Conservation (phyloP, 768 basidiomycete species). For the Lenzites betulinus region DNA sequence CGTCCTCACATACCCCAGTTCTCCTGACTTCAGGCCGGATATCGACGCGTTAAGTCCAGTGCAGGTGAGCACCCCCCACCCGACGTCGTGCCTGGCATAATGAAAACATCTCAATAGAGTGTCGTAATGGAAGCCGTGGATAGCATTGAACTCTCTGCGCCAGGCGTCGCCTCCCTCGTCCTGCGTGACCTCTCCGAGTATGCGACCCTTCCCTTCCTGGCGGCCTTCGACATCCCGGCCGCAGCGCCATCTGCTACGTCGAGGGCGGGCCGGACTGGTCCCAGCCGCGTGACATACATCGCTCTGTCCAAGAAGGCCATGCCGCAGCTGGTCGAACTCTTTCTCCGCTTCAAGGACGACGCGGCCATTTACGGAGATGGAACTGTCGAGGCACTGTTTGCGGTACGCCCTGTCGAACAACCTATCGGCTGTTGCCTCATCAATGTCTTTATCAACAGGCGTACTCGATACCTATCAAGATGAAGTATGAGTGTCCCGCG, state of each 20-base stretch:
- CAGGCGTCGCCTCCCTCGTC: slow-evolving; percentile 69
- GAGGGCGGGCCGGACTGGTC: slow-evolving; percentile 38
- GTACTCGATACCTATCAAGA: slow-evolving; percentile 86
- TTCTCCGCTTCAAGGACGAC: slow-evolving; percentile 62
- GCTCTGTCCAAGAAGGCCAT: slow-evolving; percentile 87
- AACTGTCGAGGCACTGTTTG: slow-evolving; percentile 80
- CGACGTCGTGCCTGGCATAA: slow-evolving; percentile 10
- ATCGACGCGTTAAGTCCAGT: slow-evolving; percentile 79
- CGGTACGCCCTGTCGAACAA: slow-evolving; percentile 46
- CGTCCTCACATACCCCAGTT: slow-evolving; percentile 76
- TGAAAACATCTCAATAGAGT: slow-evolving; percentile 44
- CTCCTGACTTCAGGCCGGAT: slow-evolving; percentile 88
- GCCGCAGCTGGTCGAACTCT: slow-evolving; percentile 82
- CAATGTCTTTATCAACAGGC: slow-evolving; percentile 47
- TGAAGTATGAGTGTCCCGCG: slow-evolving; percentile 93
- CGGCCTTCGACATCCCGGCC: slow-evolving; percentile 63
- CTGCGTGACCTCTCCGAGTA: slow-evolving; percentile 87
- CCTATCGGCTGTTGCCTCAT: background rate
- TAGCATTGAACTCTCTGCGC: slow-evolving; percentile 61
- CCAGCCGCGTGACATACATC: slow-evolving; percentile 78
- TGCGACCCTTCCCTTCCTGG: slow-evolving; percentile 83
- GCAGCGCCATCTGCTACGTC: slow-evolving; percentile 7
- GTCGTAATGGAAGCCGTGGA: slow-evolving; percentile 73
- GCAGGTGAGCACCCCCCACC: slow-evolving; percentile 51
- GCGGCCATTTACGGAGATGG: slow-evolving; percentile 74